Conservation (phyloP, 441 rosid species). For the Omphalea diandra region DNA sequence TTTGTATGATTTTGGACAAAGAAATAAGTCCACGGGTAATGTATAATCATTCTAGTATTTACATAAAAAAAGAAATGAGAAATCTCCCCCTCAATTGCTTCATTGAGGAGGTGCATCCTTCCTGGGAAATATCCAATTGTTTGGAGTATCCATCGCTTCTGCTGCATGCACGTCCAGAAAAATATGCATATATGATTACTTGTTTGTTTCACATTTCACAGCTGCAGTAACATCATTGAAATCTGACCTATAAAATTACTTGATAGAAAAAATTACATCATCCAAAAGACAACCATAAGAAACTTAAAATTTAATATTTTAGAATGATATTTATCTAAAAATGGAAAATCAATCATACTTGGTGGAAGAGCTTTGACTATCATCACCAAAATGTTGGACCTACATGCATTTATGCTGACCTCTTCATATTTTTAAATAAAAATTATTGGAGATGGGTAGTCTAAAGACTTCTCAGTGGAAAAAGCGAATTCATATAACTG, state of each 20-base stretch:
- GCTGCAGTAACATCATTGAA: background rate
- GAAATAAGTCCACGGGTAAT: background rate
- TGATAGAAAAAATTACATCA: background rate
- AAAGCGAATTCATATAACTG: no score
- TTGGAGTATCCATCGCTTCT: slow-evolving; percentile 3
- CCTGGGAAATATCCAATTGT: background rate
- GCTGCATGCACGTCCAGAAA: background rate
- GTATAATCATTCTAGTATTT: background rate
- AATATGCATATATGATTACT: background rate
- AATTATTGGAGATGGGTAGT: background rate
- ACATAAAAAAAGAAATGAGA: background rate
- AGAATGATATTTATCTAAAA: background rate
- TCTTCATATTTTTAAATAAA: background rate
- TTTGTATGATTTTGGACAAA: background rate
- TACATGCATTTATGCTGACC: background rate
- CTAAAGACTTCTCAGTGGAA: no score
- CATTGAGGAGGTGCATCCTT: background rate
- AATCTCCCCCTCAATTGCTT: background rate
- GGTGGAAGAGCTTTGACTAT: background rate
- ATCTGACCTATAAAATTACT: background rate
- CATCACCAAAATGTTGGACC: background rate
- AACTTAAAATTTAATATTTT: background rate
- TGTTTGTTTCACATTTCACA: background rate
- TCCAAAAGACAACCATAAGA: background rate
- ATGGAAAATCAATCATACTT: background rate